These are phyloP conservation scores for Penicillium expansum DNA, from an alignment of 2,329 filamentous ascomycete genomes.

Conservation along the genomic window DNA sequence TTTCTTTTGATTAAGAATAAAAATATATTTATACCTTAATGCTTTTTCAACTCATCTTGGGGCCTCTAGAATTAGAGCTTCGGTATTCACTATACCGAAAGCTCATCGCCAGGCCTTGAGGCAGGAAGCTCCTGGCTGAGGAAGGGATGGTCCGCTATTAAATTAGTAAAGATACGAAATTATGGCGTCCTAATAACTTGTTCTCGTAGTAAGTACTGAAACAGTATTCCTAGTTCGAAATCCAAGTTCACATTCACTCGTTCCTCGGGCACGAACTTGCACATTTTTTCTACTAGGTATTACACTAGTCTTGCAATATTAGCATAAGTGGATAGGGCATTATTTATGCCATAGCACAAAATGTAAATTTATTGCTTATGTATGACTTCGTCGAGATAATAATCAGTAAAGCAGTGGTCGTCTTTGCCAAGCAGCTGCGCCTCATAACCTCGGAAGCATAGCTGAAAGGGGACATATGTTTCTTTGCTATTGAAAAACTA, in stretches of 20 bases:
- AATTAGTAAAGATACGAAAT: neutral
- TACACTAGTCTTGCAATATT: no score
- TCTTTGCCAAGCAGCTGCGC: neutral
- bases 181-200: neutral
- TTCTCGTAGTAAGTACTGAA: neutral
- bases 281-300: no score
- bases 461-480: neutral
- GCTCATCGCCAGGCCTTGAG: neutral
- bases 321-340: neutral
- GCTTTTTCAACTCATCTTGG: neutral
- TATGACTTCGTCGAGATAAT: neutral
- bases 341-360: neutral
- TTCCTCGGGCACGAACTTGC: no score
- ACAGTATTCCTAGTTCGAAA: neutral
- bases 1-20: neutral
- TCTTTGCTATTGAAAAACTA: neutral
- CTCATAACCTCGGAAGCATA: neutral
- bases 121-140: neutral
- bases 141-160: neutral
- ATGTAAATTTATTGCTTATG: neutral
- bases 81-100: neutral
- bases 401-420: constrained; percentile 6
- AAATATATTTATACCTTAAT: neutral
- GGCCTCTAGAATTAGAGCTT: neutral
- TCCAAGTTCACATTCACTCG: no score